These are phyloP conservation scores for Eimeria zaria DNA, from an alignment of 169 alveolate species.

Conservation along the genomic window DNA sequence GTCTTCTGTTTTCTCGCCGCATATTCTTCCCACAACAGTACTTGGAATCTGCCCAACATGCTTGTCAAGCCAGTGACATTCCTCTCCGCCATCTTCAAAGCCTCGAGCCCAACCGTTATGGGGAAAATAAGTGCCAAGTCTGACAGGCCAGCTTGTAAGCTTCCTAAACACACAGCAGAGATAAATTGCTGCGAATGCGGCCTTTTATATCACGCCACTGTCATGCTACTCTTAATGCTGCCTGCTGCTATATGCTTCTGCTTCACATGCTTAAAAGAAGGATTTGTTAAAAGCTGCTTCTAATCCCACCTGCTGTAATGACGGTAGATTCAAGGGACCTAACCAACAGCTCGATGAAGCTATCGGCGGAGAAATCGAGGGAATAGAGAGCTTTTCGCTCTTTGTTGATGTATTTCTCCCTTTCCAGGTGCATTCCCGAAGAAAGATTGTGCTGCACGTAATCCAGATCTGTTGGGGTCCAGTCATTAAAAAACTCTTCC, in stretches of 20 bases:
- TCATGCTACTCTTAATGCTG: background rate
- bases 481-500: slow-evolving; percentile 27
- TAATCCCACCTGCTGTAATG: slow-evolving; percentile 47
- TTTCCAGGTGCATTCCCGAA: slow-evolving; percentile 29
- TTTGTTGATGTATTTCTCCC: background rate
- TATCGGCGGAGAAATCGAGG: slow-evolving; percentile 32
- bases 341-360: slow-evolving; percentile 1
- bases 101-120: slow-evolving; percentile 39
- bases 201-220: background rate
- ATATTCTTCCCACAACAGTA: slow-evolving; percentile 48
- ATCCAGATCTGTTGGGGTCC: slow-evolving; percentile 55
- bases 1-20: slow-evolving; percentile 6
- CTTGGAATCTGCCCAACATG: slow-evolving; percentile 42
- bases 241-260: background rate
- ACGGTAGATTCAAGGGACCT: slow-evolving; percentile 56
- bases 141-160: slow-evolving; percentile 40
- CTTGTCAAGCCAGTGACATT: slow-evolving; percentile 58
- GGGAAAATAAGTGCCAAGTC: slow-evolving; percentile 42
- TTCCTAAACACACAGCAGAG: background rate
- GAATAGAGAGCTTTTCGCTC: slow-evolving; percentile 38
- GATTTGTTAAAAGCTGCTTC: background rate
- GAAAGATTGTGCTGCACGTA: slow-evolving; percentile 52
- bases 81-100: slow-evolving; percentile 56
- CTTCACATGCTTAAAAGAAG: background rate
- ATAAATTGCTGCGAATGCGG: background rate